Conservation (phyloP, 495 filamentous ascomycete genomes). For the Aspergillus carlsbadensis region DNA sequence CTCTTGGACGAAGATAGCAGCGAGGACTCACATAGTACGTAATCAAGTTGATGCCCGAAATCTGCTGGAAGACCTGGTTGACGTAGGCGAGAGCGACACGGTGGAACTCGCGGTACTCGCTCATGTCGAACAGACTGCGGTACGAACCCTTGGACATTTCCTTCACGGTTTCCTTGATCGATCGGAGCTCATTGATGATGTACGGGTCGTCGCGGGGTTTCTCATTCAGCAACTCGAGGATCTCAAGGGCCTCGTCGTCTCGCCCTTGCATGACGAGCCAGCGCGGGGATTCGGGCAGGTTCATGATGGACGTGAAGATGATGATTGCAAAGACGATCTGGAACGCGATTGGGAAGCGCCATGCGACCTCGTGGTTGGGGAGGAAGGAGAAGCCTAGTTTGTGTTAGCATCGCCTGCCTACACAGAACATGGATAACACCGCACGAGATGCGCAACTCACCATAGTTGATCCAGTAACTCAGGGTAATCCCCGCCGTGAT, state of each 20-base stretch:
- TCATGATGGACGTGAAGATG: slow-evolving; percentile 55
- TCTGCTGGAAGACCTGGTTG: slow-evolving; percentile 79
- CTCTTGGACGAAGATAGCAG: slow-evolving; percentile 9
- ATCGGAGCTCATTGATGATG: slow-evolving; percentile 62
- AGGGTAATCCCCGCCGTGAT: slow-evolving; percentile 67
- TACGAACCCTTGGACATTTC: slow-evolving; percentile 68
- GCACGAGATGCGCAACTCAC: slow-evolving; percentile 15
- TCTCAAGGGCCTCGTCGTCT: slow-evolving; percentile 60
- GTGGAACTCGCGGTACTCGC: slow-evolving; percentile 71
- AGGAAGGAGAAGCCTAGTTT: slow-evolving; percentile 52
- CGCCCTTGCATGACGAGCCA: slow-evolving; percentile 69
- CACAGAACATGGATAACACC: too few relatives aligned
- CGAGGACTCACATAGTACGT: slow-evolving; percentile 60
- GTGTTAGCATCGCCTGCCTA: neutral
- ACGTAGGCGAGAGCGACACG: slow-evolving; percentile 68
- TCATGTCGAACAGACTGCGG: slow-evolving; percentile 69
- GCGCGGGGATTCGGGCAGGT: slow-evolving; percentile 67
- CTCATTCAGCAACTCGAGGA: slow-evolving; percentile 52
- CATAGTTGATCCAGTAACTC: slow-evolving; percentile 73
- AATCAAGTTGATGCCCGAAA: slow-evolving; percentile 73
- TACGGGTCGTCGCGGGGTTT: slow-evolving; percentile 55
- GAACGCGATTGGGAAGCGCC: slow-evolving; percentile 75
- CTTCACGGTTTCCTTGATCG: slow-evolving; percentile 74
- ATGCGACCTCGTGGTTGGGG: slow-evolving; percentile 54
- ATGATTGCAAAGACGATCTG: slow-evolving; percentile 63